These are phyloP conservation scores for Wickerhamomyces canadensis DNA, from an alignment of 805 yeast genomes.

Conservation along the genomic window DNA sequence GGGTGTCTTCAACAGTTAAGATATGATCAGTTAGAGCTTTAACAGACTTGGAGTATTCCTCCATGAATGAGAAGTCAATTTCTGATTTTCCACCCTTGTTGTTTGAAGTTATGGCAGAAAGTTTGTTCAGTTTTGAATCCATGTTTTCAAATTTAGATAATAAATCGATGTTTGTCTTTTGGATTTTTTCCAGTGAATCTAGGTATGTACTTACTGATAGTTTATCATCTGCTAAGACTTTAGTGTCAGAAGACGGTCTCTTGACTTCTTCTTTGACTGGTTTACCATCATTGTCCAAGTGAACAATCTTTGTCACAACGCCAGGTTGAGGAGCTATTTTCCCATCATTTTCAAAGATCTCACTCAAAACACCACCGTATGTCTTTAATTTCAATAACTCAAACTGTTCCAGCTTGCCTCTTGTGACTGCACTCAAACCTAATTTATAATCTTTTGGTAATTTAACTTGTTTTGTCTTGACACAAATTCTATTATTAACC, in stretches of 20 bases:
- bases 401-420: conserved; percentile 46
- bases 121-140: conserved; percentile 15
- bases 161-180: conserved; percentile 16
- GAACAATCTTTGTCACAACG: conserved; percentile 35
- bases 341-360: conserved; percentile 55
- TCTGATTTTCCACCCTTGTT: conserved; percentile 6
- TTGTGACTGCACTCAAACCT: conserved; percentile 50
- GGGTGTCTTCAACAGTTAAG: conserved; percentile 1
- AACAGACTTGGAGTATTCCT: conserved; percentile 14
- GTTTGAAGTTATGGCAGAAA: conserved; percentile 8
- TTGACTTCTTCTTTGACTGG: conserved; percentile 20
- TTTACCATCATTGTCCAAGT: conserved; percentile 28
- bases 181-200: conserved; percentile 8
- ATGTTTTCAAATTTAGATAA: conserved; percentile 9
- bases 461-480: conserved; percentile 52
- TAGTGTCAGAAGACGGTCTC: conserved; percentile 10
- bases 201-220: conserved; percentile 5
- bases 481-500: conserved; percentile 64
- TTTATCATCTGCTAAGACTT: conserved; percentile 2
- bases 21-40: conserved; percentile 5
- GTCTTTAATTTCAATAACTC: conserved; percentile 58
- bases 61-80: conserved; percentile 18
- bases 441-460: conserved; percentile 40
- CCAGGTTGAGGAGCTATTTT: conserved; percentile 39
- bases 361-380: conserved; percentile 47